Evolutionary conservation across 306 rosid species (phyloP), one percentile per base, ranked within the genome.

Genomic region (Lupinus albus): DNA sequence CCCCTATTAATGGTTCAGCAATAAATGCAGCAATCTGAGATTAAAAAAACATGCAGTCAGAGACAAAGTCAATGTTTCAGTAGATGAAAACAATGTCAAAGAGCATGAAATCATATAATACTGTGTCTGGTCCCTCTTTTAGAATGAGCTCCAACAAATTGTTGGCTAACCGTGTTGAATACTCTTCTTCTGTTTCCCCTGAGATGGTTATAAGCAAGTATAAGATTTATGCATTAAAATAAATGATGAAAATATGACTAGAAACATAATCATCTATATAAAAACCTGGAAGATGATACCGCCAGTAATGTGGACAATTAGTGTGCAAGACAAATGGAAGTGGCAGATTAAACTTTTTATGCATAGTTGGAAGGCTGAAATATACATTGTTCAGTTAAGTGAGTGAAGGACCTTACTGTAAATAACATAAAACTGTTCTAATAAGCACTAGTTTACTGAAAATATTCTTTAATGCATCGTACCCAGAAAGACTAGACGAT

Each of bases 231-330:
- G n/a, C 36, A 56, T 39, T 39, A 69, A n/a, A n/a, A n/a, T n/a
- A n/a, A n/a, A n/a, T n/a, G n/a, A n/a, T n/a, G n/a, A n/a, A n/a
- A 55, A 68, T 35, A 75, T 64, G 12, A 46, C 25, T 10, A 41
- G 9, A 46, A 56, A 41, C 36, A 59, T 13, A 18, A 76, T 52
- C 55, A 68, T 72, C 28, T 32, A 70, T 61, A 78, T 67, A 56
- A 49, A 11, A 60, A 93, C 97, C 99, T 70, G 97, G 99, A 83
- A 85, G 95, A 75, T 90, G 99, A 83, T 57, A 79, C 52, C 97
- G 95, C 99, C 99, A 93, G 73, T 88, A 93, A 73, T 93, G 96
- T 32, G 99, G 99, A 79, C 97, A 93, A 68, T 93, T 97, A 10
- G 96, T 93, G 80, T 93, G 97, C 70, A 86, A 76, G 32, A 90